Percentiles rank a stretch among this genome's conserved stretches.
Evolutionary conservation across 441 rosid genomes (phyloP).

Genomic region (Arabidopsis lyrata): DNA sequence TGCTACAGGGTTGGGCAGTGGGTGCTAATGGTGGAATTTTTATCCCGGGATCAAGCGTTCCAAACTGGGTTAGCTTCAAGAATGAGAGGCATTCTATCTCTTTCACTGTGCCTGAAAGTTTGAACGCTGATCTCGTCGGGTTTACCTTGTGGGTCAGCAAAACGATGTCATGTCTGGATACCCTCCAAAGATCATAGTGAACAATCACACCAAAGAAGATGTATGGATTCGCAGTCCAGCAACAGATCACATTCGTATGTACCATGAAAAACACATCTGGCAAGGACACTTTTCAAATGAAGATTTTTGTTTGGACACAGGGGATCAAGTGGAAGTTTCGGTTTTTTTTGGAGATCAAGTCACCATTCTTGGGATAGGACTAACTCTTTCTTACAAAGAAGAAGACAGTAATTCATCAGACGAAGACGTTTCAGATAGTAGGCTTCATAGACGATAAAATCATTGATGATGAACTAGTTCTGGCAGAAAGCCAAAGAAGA

Average conservation of each 20-base stretch:
- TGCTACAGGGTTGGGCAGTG: conserved; percentile 28
- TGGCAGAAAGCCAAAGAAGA: too few species aligned
- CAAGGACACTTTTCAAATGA: conserved; percentile 33
- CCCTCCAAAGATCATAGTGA: conserved; percentile 31
- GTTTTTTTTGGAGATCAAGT: conserved; percentile 30
- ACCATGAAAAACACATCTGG: conserved; percentile 22
- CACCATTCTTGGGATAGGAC: conserved; percentile 28
- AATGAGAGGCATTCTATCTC: conserved; percentile 1
- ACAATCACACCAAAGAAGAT: background rate
- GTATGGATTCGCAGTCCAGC: conserved; percentile 20
- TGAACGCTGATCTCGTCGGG: background rate
- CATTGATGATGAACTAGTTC: too few species aligned
- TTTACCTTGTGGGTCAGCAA: conserved; percentile 19
- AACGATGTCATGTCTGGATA: conserved; percentile 13
- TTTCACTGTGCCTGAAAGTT: conserved; percentile 25
- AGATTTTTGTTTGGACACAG: conserved; percentile 8
- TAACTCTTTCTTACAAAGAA: conserved; percentile 13
- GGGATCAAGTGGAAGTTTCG: conserved; percentile 28
- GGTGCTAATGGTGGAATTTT: conserved; percentile 11
- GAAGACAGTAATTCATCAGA: background rate
- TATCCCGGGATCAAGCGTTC: conserved; percentile 28
- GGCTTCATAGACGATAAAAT: background rate
- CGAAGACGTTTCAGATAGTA: background rate
- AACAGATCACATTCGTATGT: conserved; percentile 24
- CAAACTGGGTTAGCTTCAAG: conserved; percentile 30